A percentile compares a stretch with the other conserved stretches of the same genome.
Evolutionary conservation across 2,329 filamentous ascomycete species (phyloP).

Genomic region (Endothia cerciana): DNA sequence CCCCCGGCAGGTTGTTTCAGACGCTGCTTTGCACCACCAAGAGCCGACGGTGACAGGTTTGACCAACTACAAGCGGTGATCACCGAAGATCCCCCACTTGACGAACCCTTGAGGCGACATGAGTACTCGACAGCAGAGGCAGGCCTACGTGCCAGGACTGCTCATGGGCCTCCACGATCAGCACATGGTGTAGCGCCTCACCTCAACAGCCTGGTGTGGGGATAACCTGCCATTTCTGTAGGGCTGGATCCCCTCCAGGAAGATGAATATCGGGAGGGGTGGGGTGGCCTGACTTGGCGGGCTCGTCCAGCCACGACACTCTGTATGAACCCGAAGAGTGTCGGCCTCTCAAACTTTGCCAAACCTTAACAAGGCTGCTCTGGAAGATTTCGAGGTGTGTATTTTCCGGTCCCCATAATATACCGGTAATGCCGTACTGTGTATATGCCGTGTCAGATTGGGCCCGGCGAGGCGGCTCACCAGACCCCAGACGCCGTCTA

Average conservation of each 20-base stretch:
- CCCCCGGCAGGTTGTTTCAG: not conserved
- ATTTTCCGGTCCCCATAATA: not conserved
- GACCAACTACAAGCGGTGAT: not conserved
- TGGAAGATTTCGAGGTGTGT: slow-evolving; percentile 1
- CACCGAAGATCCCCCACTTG: not conserved
- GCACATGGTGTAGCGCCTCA: too few relatives aligned
- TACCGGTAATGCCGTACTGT: slow-evolving; percentile 2
- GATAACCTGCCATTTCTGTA: too few relatives aligned
- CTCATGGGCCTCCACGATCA: too few relatives aligned
- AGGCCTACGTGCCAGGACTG: not conserved
- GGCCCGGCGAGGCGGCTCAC: not conserved
- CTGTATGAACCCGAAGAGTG: not conserved
- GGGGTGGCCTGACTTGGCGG: not conserved
- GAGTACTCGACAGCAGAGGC: not conserved
- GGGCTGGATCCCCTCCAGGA: not conserved
- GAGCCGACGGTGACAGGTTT: not conserved
- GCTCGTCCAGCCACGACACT: not conserved
- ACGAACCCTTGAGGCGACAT: not conserved
- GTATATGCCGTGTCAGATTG: not conserved
- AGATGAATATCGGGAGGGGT: not conserved
- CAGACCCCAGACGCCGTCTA: slow-evolving; percentile 11
- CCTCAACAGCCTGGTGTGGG: too few relatives aligned
- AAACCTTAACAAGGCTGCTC: not conserved
- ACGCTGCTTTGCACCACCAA: not conserved
- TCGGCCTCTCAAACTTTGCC: not conserved